Conservation (phyloP, 768 basidiomycete genomes). For the Lactarius sp. region DNA sequence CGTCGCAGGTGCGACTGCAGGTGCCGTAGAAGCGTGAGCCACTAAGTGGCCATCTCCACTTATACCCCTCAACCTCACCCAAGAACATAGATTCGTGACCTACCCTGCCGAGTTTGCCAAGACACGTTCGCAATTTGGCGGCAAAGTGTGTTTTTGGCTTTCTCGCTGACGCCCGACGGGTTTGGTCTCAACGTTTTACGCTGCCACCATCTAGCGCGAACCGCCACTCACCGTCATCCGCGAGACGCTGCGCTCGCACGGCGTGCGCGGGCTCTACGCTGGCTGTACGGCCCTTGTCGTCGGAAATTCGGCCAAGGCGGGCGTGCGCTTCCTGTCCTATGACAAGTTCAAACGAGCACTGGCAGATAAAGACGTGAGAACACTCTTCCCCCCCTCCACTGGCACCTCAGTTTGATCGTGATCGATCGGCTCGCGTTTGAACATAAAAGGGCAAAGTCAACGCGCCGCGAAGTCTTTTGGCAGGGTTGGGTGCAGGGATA, state of each 20-base stretch:
- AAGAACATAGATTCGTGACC: slow-evolving; percentile 63
- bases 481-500: slow-evolving; percentile 84
- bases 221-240: slow-evolving; percentile 68
- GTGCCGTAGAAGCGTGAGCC: slow-evolving; percentile 87
- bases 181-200: not conserved
- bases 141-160: slow-evolving; percentile 45
- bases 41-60: not conserved
- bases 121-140: slow-evolving; percentile 89
- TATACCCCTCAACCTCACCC: slow-evolving; percentile 33
- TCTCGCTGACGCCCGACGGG: not conserved
- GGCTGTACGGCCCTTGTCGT: slow-evolving; percentile 86
- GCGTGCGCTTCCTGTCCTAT: slow-evolving; percentile 92
- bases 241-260: slow-evolving; percentile 69
- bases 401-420: not conserved
- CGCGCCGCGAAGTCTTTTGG: slow-evolving; percentile 74
- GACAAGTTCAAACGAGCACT: slow-evolving; percentile 84
- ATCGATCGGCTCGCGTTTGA: slow-evolving; percentile 7
- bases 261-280: slow-evolving; percentile 84
- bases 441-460: slow-evolving; percentile 77
- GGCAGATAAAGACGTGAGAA: slow-evolving; percentile 70
- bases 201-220: slow-evolving; percentile 43
- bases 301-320: slow-evolving; percentile 92
- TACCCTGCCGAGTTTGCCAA: slow-evolving; percentile 93
- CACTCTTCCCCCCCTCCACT: not conserved
- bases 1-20: slow-evolving; percentile 88